Conservation (phyloP, 495 filamentous ascomycete genomes). For the Trichoderma virens region DNA sequence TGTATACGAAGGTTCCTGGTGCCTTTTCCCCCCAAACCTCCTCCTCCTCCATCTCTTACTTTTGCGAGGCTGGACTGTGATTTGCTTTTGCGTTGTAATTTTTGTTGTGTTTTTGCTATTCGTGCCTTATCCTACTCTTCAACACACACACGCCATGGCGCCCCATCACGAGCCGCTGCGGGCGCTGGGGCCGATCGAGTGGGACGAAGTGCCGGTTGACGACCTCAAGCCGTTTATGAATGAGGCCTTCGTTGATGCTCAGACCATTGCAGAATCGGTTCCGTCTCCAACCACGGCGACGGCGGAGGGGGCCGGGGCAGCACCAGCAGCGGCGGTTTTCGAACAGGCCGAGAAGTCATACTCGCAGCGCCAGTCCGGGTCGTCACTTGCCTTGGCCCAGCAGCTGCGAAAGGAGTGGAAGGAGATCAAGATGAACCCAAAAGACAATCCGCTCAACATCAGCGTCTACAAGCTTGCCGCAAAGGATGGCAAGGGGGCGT, state of each 20-base stretch:
- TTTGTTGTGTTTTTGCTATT: neutral
- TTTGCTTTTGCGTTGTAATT: neutral
- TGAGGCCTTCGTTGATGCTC: slow-evolving; percentile 51
- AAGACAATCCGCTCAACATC: slow-evolving; percentile 70
- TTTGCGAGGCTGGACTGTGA: neutral
- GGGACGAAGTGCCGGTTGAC: slow-evolving; percentile 51
- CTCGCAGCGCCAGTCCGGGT: slow-evolving; percentile 3
- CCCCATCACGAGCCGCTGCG: slow-evolving; percentile 55
- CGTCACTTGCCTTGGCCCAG: slow-evolving; percentile 11
- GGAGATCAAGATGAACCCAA: slow-evolving; percentile 59
- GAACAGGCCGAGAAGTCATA: slow-evolving; percentile 9
- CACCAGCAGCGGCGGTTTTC: neutral
- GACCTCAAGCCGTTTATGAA: slow-evolving; percentile 47
- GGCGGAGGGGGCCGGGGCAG: neutral
- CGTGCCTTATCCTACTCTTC: neutral
- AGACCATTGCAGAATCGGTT: slow-evolving; percentile 64
- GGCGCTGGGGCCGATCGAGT: slow-evolving; percentile 59
- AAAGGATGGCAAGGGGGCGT: slow-evolving; percentile 74
- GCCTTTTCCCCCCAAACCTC: neutral
- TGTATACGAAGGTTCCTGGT: too few relatives aligned
- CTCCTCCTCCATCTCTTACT: neutral
- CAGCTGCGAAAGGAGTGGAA: slow-evolving; percentile 80
- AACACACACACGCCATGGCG: neutral
- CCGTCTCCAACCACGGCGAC: slow-evolving; percentile 42
- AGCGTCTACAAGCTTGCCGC: slow-evolving; percentile 70